Conservation (phyloP, 495 filamentous ascomycete species). For the Aspergillus heteromorphus region DNA sequence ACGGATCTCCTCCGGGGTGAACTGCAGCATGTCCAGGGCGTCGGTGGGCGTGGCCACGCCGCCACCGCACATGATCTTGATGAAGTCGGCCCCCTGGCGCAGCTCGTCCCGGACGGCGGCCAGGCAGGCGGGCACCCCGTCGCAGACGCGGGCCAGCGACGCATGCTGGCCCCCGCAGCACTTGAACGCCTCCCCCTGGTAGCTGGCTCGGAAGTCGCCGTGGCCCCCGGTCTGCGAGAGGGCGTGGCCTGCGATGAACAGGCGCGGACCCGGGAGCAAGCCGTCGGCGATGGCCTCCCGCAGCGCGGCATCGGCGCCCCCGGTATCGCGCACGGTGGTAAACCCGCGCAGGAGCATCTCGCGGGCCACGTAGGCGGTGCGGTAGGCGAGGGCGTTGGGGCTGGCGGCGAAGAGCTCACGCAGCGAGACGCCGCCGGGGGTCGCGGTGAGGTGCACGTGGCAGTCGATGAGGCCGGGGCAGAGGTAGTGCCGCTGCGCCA, state of each 20-base stretch:
- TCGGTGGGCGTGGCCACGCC: conserved; percentile 51
- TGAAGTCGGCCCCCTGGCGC: conserved; percentile 47
- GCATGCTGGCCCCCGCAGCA: conserved; percentile 37
- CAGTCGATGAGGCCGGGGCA: conserved; percentile 55
- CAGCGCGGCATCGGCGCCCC: conserved; percentile 44
- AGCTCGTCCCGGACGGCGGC: conserved; percentile 47
- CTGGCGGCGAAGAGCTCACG: conserved; percentile 12
- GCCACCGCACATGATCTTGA: conserved; percentile 55
- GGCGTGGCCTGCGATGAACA: conserved; percentile 42
- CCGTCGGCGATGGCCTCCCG: conserved; percentile 48
- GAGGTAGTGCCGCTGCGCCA: conserved; percentile 44
- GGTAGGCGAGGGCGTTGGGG: conserved; percentile 13
- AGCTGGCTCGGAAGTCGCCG: conserved; percentile 35
- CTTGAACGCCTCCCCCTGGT: conserved; percentile 26
- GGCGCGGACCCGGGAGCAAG: conserved; percentile 41
- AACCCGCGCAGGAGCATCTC: conserved; percentile 50
- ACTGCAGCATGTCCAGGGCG: conserved; percentile 44
- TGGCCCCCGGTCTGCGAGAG: conserved; percentile 53
- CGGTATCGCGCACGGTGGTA: conserved; percentile 48
- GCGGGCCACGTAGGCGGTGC: conserved; percentile 12
- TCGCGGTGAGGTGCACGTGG: conserved; percentile 50
- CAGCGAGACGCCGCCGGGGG: conserved; percentile 32
- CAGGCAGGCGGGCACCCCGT: conserved; percentile 48
- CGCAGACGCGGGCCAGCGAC: conserved; percentile 36
- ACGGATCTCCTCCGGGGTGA: conserved; percentile 46